Percentiles rank a stretch among this genome's conserved stretches.
These are phyloP conservation scores for Solanum rostratum DNA, from an alignment of 257 asterid species.

Conservation along the genomic window DNA sequence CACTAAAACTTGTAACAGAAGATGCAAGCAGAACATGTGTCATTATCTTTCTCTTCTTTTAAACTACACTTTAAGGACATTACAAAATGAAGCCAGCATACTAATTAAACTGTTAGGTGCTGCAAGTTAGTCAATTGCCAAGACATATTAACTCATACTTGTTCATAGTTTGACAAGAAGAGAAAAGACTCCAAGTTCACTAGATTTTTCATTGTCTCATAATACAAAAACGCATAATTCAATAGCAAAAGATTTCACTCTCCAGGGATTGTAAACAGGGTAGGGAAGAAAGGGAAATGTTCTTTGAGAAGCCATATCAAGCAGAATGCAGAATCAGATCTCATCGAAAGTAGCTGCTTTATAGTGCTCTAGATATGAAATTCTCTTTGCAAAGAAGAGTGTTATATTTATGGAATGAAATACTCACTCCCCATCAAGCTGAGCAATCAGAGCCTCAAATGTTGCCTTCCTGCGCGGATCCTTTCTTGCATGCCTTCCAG, in stretches of 20 bases:
- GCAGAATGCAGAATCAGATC: neutral
- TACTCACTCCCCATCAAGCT: conserved; percentile 98
- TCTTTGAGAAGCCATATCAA: neutral
- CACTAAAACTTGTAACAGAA: neutral
- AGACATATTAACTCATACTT: neutral
- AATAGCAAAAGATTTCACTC: neutral
- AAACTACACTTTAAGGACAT: neutral
- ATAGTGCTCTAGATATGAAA: neutral
- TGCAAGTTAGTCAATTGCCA: neutral
- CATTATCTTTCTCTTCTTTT: neutral
- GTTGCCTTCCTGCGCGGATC: conserved; percentile 87
- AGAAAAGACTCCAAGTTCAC: neutral
- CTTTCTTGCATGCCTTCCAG: conserved; percentile 89
- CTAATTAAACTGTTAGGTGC: neutral
- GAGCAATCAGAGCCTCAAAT: conserved; percentile 80
- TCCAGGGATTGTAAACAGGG: neutral
- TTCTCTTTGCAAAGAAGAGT: neutral
- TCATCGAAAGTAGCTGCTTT: neutral
- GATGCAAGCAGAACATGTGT: neutral
- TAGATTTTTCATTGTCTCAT: neutral
- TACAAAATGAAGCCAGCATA: neutral
- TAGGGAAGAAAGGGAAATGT: neutral
- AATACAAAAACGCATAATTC: neutral
- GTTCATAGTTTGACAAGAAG: neutral
- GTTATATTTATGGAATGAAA: neutral